Evolutionary conservation across 192 early-diverging fungal genomes (phyloP), one percentile per base, ranked within the genome.

Genomic region (Coemansia nantahalensis): DNA sequence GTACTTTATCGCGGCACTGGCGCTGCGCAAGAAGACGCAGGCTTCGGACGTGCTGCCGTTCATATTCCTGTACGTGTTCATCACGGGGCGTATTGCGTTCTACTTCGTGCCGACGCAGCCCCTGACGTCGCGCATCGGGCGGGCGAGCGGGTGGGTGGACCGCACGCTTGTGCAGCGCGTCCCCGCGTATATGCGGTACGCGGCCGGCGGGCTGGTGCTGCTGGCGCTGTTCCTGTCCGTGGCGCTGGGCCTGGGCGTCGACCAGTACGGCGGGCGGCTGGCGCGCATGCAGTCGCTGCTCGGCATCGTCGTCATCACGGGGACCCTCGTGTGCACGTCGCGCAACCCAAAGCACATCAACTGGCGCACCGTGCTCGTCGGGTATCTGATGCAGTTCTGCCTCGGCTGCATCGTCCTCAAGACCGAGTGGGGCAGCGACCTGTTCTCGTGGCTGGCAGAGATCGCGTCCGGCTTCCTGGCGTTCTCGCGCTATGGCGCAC

Each of bases 341-440:
- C 64, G 58, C 39, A 71, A 90, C 65, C 80, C 78, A 46, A 74
- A 45, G 43, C 54, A 69, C n/a, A 84, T 94, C 54, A 79, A 83
- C 64, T 88, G 88, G 85, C 81, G 82, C 60, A 91, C 88, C 4
- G 82, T 92, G 13, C 61, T 77, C 30, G 64, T 77, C 34, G 89
- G 87, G 30, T 69, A 90, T 26, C 59, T 86, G 34, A 23, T 86
- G 42, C 90, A 94, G 71, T 90, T 85, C 79, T 54, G 89, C 39
- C 55, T 94, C 54, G 92, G 84, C 33, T 75, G 92, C 46, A 84
- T 94, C 56, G 86, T 92, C 17, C 81, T 92, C 59, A 78, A 83
- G 53, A 86, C 86, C 18, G 49, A 65, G 31, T 77, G 81, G 54
- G 92, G 92, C 17, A 65, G 80, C 62, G 66, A 79, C 60, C 77